phyloP scores from a whole-genome alignment of 768 basidiomycete genomes.

The Amanita pallidorosea region DNA sequence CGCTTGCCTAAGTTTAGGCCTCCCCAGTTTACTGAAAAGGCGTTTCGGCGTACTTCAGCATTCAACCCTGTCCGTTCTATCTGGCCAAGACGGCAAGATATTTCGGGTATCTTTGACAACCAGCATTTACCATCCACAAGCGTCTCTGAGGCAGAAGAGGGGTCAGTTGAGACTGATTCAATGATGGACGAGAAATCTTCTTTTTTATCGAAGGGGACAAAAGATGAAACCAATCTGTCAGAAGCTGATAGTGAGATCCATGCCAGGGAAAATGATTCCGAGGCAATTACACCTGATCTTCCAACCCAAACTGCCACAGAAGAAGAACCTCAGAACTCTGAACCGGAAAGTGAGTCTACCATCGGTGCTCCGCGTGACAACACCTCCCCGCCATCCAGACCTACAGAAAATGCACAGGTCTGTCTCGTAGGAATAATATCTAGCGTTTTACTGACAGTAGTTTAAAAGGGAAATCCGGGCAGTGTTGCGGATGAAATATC shows the following conservation, averaged over 20 bases:
- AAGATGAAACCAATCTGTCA: background rate
- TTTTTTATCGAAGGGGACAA: background rate
- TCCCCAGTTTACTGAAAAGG: slow-evolving; percentile 35
- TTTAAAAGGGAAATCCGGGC: background rate
- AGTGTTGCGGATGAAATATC: background rate
- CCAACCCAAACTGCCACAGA: background rate
- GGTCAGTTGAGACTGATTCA: slow-evolving; percentile 31
- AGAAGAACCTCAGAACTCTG: slow-evolving; percentile 29
- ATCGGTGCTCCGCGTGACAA: slow-evolving; percentile 49
- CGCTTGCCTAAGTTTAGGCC: slow-evolving; percentile 66
- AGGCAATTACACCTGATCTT: background rate
- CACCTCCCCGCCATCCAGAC: slow-evolving; percentile 9
- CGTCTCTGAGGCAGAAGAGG: slow-evolving; percentile 69
- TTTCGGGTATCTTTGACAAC: slow-evolving; percentile 42
- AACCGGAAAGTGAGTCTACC: slow-evolving; percentile 76
- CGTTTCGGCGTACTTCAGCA: slow-evolving; percentile 43
- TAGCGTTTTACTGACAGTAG: background rate
- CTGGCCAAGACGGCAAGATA: slow-evolving; percentile 55
- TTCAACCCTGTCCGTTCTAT: slow-evolving; percentile 64
- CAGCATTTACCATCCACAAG: slow-evolving; percentile 49
- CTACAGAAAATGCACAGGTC: background rate
- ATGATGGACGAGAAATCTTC: slow-evolving; percentile 29
- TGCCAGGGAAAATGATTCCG: background rate
- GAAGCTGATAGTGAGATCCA: background rate
- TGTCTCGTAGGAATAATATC: background rate